Evolutionary conservation across 1,284 basidiomycete species (phyloP), one percentile per base, ranked within the genome.

Genomic region (Microbotryum saponariae): DNA sequence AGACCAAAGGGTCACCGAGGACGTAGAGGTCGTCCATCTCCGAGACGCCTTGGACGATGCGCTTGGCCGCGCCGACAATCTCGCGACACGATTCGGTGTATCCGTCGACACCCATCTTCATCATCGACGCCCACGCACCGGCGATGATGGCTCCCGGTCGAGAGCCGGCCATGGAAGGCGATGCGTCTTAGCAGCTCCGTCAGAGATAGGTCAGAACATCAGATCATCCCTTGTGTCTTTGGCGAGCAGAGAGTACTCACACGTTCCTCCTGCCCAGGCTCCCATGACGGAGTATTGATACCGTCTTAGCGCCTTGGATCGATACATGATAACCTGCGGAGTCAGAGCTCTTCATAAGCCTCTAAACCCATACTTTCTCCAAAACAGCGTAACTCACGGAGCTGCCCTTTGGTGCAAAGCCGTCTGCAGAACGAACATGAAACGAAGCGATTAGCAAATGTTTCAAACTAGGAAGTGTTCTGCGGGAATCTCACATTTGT

Each of bases 71-170:
- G 57, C 82, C 80, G 50, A 98, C 89, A 65, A 98, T 97, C 50
- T 82, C 77, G 31, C 82, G 82, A 74, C 93, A 97, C 0, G 91
- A 92, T 61, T 84, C 79, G n/a, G 89, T 82, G 78, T 98, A 98
- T 18, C 96, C 96, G 84, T 87, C 82, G 62, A 85, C 80, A 31
- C 94, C 94, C 78, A 96, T 86, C 74, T 89, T 85, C 73, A 94
- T 88, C 85, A 97, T 85, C 1, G 91, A 91, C 4, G 94, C 91
- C 92, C 93, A 98, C 20, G 91, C 87, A 50, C 91, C 94, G 14
- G 94, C 94, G 63, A 98, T 88, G 61, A 97, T 78, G 0, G 91
- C 85, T 10, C 94, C 94, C 0, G 93, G 91, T 51, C 89, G 82
- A 54, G 89, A 92, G 5, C 91, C 91, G 56, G 92, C 88, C 72